A percentile compares a stretch with the other conserved stretches of the same genome.
phyloP scores from a whole-genome alignment of 2,329 filamentous ascomycete species.

The Scopulariopsis brevicaulis region DNA sequence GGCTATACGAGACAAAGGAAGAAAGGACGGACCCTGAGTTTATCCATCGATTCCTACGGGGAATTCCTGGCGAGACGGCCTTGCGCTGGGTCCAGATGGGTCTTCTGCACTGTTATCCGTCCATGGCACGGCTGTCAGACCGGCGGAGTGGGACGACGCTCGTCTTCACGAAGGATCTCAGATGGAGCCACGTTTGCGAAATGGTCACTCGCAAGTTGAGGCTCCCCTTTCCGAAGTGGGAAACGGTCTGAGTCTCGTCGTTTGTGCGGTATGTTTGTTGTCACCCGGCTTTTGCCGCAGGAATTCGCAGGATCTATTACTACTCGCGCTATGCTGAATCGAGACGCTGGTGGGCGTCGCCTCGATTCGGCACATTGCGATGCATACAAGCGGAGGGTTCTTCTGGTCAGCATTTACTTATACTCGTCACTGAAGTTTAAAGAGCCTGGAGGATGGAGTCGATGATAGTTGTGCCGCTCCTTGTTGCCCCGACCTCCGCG shows the following conservation, averaged over 20 bases:
- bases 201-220: background rate
- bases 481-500: too few relatives aligned
- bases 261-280: background rate
- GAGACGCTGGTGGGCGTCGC: too few relatives aligned
- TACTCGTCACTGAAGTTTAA: too few relatives aligned
- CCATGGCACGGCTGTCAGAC: background rate
- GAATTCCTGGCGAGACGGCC: background rate
- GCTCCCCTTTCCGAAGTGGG: conserved; percentile 5
- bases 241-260: background rate
- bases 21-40: conserved; percentile 2
- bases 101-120: conserved; percentile 2
- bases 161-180: conserved; percentile 1
- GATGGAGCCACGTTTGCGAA: background rate
- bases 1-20: conserved; percentile 1
- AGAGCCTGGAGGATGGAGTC: too few relatives aligned
- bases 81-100: conserved; percentile 1
- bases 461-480: too few relatives aligned
- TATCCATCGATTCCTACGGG: conserved; percentile 1
- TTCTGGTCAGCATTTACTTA: too few relatives aligned
- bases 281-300: background rate
- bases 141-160: background rate
- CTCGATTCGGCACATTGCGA: too few relatives aligned
- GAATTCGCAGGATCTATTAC: too few relatives aligned
- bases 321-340: too few relatives aligned
- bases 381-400: too few relatives aligned